These are phyloP conservation scores for Hebeloma cylindrosporum DNA, from an alignment of 768 basidiomycete species.

Conservation along the genomic window DNA sequence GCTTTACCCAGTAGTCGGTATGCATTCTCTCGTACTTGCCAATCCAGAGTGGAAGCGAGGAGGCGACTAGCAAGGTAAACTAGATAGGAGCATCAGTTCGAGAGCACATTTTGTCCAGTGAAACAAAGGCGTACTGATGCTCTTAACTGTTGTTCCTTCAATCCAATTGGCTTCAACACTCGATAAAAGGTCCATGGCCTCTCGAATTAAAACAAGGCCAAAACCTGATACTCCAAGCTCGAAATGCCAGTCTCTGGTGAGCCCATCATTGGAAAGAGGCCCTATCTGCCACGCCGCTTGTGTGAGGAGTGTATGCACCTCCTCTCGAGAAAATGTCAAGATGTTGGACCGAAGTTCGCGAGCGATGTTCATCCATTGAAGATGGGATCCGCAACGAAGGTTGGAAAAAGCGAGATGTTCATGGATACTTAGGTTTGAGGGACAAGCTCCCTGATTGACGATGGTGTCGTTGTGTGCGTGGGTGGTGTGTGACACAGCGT, in stretches of 20 bases:
- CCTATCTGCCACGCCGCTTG: conserved; percentile 45
- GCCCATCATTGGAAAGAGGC: conserved; percentile 6
- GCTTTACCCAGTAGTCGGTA: conserved; percentile 30
- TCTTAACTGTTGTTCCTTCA: conserved; percentile 18
- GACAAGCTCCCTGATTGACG: conserved; percentile 42
- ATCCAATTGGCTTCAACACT: conserved; percentile 45
- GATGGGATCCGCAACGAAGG: conserved; percentile 41
- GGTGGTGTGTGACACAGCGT: conserved; percentile 32
- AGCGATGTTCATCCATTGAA: conserved; percentile 54
- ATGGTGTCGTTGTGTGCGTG: conserved; percentile 45
- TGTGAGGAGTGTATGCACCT: conserved; percentile 41
- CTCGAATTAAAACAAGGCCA: conserved; percentile 34
- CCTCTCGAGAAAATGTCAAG: conserved; percentile 38
- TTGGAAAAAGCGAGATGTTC: conserved; percentile 46
- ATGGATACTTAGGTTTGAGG: conserved; percentile 39
- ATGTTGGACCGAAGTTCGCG: conserved; percentile 40
- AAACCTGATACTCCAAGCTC: conserved; percentile 35
- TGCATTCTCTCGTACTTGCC: conserved; percentile 16
- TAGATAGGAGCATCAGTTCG: conserved; percentile 27
- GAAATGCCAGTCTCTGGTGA: conserved; percentile 36
- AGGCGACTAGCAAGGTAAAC: conserved; percentile 39
- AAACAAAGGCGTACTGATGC: conserved; percentile 16
- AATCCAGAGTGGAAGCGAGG: conserved; percentile 29
- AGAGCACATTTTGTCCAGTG: neutral
- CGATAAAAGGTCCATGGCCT: conserved; percentile 35